Evolutionary conservation across 1,284 basidiomycete species (phyloP).

Genomic region (Ceratobasidium theobromae): DNA sequence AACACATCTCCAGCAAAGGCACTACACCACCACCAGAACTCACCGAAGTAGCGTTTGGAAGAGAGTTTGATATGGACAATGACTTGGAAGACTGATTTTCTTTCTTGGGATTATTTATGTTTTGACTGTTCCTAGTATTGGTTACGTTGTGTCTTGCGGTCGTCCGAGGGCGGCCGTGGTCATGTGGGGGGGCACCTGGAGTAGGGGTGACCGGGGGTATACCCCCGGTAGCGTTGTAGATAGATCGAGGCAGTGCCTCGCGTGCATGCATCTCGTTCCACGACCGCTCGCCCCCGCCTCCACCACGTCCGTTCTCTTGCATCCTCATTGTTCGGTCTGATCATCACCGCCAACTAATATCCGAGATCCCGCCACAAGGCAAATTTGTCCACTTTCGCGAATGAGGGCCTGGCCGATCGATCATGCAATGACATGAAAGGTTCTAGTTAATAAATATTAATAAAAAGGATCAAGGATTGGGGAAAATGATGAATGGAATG

Average conservation of each 20-base stretch:
- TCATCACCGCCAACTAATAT: background rate
- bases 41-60: background rate
- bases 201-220: constrained; percentile 22
- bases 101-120: background rate
- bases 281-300: too few species aligned
- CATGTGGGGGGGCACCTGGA: constrained; percentile 9
- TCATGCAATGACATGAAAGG: too few species aligned
- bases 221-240: too few species aligned
- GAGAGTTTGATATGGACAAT: background rate
- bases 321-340: background rate
- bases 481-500: too few species aligned
- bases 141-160: background rate
- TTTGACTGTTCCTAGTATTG: background rate
- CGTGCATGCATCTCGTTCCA: too few species aligned
- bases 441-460: too few species aligned
- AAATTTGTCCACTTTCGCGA: background rate
- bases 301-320: background rate
- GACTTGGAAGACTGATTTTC: background rate
- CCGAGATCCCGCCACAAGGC: background rate
- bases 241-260: too few species aligned
- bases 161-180: background rate
- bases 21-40: background rate
- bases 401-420: background rate
- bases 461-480: too few species aligned
- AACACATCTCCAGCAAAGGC: background rate